These are phyloP conservation scores for Tranzscheliella williamsii DNA, from an alignment of 1,284 basidiomycete species.

Conservation along the genomic window DNA sequence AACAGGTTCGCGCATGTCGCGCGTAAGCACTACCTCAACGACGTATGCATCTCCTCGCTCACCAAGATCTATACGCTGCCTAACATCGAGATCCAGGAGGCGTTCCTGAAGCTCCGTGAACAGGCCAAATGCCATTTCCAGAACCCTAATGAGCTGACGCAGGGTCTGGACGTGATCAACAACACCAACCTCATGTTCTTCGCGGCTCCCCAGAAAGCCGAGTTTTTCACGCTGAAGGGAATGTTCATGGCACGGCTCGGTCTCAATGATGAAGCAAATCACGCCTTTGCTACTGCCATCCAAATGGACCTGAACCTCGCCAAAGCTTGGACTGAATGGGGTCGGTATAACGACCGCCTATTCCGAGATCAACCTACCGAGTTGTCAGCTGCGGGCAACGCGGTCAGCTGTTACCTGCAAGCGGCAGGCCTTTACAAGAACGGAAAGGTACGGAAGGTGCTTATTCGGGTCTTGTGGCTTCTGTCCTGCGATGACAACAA, in stretches of 20 bases:
- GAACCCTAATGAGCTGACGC: slow-evolving; percentile 86
- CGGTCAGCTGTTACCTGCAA: slow-evolving; percentile 96
- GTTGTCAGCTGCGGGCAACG: slow-evolving; percentile 72
- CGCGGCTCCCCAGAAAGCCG: slow-evolving; percentile 89
- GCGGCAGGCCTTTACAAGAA: slow-evolving; percentile 95
- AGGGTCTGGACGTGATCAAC: slow-evolving; percentile 97
- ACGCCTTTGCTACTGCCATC: slow-evolving; percentile 74
- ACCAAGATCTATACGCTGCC: slow-evolving; percentile 98
- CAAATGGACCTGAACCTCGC: slow-evolving; percentile 93
- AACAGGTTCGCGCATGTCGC: slow-evolving; percentile 99
- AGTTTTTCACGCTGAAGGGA: slow-evolving; percentile 98
- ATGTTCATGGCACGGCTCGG: slow-evolving; percentile 94
- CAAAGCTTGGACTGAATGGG: slow-evolving; percentile 99
- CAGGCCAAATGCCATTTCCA: slow-evolving; percentile 99
- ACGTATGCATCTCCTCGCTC: slow-evolving; percentile 91
- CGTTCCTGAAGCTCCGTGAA: slow-evolving; percentile 96
- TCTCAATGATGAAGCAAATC: slow-evolving; percentile 86
- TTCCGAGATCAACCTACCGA: slow-evolving; percentile 69
- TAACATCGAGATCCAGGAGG: slow-evolving; percentile 99
- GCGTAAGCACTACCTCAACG: slow-evolving; percentile 91
- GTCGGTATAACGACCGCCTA: slow-evolving; percentile 87
- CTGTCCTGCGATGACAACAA: slow-evolving; percentile 85
- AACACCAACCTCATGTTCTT: slow-evolving; percentile 99
- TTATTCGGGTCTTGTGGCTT: slow-evolving; percentile 94
- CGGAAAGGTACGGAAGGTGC: slow-evolving; percentile 86